phyloP scores from a whole-genome alignment of 2,329 filamentous ascomycete species.

The Parafenestella ontariensis region DNA sequence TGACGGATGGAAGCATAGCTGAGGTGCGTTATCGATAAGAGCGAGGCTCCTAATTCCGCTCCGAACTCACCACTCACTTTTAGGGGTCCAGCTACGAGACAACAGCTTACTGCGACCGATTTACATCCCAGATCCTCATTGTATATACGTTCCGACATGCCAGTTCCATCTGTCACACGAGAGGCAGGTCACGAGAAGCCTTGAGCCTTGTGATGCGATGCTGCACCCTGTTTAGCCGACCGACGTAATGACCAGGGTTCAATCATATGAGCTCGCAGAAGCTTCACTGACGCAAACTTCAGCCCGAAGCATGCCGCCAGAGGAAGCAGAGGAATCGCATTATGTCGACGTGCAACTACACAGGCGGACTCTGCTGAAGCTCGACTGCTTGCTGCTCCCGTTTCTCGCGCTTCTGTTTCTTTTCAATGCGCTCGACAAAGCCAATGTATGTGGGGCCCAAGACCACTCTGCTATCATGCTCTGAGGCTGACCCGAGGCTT shows the following conservation, averaged over 20 bases:
- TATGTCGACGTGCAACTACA: slow-evolving; percentile 27
- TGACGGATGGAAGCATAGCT: too few species aligned
- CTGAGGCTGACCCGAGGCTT: not conserved
- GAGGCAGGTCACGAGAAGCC: slow-evolving; percentile 6
- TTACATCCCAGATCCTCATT: not conserved
- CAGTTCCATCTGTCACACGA: not conserved
- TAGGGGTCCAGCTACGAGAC: slow-evolving; percentile 5
- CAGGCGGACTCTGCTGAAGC: slow-evolving; percentile 53
- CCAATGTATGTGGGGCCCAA: slow-evolving; percentile 47
- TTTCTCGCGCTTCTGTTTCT: slow-evolving; percentile 61
- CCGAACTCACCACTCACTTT: slow-evolving; percentile 6
- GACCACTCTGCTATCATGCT: not conserved
- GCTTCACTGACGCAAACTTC: slow-evolving; percentile 6
- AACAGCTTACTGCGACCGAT: not conserved
- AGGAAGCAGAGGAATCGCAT: slow-evolving; percentile 7
- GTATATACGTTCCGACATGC: not conserved
- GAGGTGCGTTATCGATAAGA: slow-evolving; percentile 13
- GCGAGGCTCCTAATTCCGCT: not conserved
- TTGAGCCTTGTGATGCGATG: slow-evolving; percentile 13
- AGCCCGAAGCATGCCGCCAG: slow-evolving; percentile 14
- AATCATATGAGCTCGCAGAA: slow-evolving; percentile 18
- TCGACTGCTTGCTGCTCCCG: slow-evolving; percentile 59
- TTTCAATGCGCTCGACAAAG: slow-evolving; percentile 61
- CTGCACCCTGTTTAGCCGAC: slow-evolving; percentile 14
- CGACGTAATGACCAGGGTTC: slow-evolving; percentile 16